Evolutionary conservation across 306 rosid species (phyloP).

Genomic region (Acacia confusa): DNA sequence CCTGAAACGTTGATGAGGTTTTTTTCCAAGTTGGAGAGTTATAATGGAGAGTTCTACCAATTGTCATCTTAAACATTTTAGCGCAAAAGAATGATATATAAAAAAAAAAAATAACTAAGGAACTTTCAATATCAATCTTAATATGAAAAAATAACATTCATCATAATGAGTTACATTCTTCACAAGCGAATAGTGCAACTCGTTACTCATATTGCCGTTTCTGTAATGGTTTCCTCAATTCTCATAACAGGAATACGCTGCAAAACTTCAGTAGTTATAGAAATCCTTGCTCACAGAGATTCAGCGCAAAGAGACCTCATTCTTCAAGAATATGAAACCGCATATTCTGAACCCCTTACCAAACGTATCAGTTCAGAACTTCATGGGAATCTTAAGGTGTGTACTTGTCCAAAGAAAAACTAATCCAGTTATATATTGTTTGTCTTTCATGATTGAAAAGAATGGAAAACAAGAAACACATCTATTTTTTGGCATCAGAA

Average conservation of each 20-base stretch:
- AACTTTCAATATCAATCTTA: neutral
- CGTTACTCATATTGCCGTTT: neutral
- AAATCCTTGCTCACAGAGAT: conserved; percentile 68
- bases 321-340: conserved; percentile 65
- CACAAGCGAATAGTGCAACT: neutral
- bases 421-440: neutral
- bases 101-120: neutral
- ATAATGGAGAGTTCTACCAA: neutral
- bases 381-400: conserved; percentile 57
- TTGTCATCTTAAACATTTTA: neutral
- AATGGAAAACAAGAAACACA: neutral
- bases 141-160: neutral
- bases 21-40: neutral
- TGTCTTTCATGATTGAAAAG: neutral
- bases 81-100: neutral
- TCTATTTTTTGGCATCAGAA: conserved; percentile 37
- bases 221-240: neutral
- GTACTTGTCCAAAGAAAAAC: neutral
- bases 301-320: conserved; percentile 59
- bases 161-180: neutral
- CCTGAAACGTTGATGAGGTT: neutral
- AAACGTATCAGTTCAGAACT: conserved; percentile 65
- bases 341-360: conserved; percentile 49
- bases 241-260: conserved; percentile 59
- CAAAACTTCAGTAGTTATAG: conserved; percentile 54